Conservation (phyloP, 192 early-diverging fungal genomes). For the Coemansia furcata region DNA sequence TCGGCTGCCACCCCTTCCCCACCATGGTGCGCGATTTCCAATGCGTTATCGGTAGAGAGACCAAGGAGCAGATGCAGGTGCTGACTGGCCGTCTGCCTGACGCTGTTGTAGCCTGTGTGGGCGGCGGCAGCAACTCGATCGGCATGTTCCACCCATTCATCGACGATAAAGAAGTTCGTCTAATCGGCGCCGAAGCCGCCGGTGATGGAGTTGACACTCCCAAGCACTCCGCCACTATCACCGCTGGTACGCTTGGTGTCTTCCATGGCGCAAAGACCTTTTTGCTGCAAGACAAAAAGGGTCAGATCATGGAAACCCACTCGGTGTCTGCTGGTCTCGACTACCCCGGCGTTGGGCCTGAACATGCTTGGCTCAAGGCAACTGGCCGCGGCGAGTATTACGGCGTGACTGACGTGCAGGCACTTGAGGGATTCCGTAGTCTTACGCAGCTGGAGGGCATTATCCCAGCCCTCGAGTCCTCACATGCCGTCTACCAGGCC, state of each 20-base stretch:
- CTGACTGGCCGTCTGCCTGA: conserved; percentile 85
- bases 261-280: conserved; percentile 96
- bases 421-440: conserved; percentile 78
- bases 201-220: conserved; percentile 87
- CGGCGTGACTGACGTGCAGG: conserved; percentile 77
- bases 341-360: conserved; percentile 97
- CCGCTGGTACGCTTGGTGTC: conserved; percentile 83
- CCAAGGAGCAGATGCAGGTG: conserved; percentile 78
- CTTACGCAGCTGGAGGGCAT: conserved; percentile 80
- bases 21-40: conserved; percentile 97
- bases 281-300: conserved; percentile 90
- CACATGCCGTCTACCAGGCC: conserved; percentile 87
- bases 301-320: conserved; percentile 96
- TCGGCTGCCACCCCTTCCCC: conserved; percentile 97
- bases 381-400: conserved; percentile 80
- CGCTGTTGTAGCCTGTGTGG: conserved; percentile 93
- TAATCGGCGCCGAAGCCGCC: conserved; percentile 94
- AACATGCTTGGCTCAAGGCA: conserved; percentile 91
- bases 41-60: conserved; percentile 92
- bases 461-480: conserved; percentile 93
- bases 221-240: conserved; percentile 87
- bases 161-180: conserved; percentile 75
- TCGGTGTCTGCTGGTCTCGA: conserved; percentile 95
- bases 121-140: conserved; percentile 96
- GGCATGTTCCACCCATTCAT: conserved; percentile 97